Base-by-base conservation (phyloP, 331 rosid species). In the Malus hybrid region DNA sequence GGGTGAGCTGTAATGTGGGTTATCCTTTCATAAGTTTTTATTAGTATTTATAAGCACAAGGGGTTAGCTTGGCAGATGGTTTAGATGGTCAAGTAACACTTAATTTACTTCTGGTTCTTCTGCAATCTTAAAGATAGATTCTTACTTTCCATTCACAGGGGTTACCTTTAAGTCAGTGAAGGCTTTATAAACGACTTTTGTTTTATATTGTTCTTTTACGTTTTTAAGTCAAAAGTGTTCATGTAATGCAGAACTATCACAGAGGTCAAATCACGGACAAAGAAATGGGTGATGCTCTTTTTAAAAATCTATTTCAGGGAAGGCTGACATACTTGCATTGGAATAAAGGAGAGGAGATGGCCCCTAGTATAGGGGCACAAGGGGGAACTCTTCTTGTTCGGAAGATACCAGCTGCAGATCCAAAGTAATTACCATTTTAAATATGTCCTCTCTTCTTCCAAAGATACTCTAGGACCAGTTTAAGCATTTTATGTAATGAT, bases 291-390 rank as follows among this genome's bases (percentile, higher is more conserved):
- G 83, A 87, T 67, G 84, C 89, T 6, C 39, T 86, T n/a, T 83
- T 81, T 86, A 90, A 82, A 85, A 86, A 82, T 73, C 71, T 93
- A 54, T 50, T 77, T 32, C 86, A 76, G 69, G 97, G 90, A 80
- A 90, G 72, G 79, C 48, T 93, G 84, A 90, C 98, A 19, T 93
- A 82, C 86, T 28, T 91, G 80, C 98, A 84, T 73, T 86, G 90
- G 93, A 84, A 85, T 72, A 88, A 85, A 83, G 98, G 96, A 81
- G 89, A 84, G 80, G 97, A 86, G 86, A 93, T 93, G 98, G 80
- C 87, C 71, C 96, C 97, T 61, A 81, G 90, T 69, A 82, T 89
- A 48, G 84, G 82, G 46, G 88, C 60, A 12, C 78, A 86, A 67
- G 88, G 86, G 73, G 98, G 83, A 64, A 89, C 97, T 52, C 93